Conservation (phyloP, 345 rosid species). For the Citrus mangshanensis region DNA sequence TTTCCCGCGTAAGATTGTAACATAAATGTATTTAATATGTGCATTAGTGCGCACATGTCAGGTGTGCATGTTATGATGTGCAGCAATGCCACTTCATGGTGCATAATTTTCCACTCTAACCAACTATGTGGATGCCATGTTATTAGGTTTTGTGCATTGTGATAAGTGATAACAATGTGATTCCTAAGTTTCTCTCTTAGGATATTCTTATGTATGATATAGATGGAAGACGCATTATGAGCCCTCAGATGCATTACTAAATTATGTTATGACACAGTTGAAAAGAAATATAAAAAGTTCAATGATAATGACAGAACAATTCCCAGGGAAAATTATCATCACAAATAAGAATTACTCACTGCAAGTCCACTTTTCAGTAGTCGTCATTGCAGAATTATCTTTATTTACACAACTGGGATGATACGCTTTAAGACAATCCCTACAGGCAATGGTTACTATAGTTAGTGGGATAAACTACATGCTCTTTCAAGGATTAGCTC, state of each 20-base stretch:
- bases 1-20: neutral
- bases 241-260: neutral
- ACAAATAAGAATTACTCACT: conserved; percentile 26
- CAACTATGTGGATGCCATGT: neutral
- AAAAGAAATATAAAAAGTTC: neutral
- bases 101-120: neutral
- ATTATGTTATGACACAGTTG: neutral
- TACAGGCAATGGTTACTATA: conserved; percentile 12
- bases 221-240: neutral
- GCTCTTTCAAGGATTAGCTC: neutral
- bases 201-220: too few relatives aligned
- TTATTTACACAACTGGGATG: conserved; percentile 38
- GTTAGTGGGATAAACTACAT: neutral
- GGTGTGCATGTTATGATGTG: neutral
- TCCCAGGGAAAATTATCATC: neutral
- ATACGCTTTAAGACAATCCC: conserved; percentile 48
- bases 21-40: neutral
- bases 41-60: neutral
- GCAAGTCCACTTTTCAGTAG: conserved; percentile 32
- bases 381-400: conserved; percentile 32
- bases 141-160: neutral
- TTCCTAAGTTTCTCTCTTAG: neutral
- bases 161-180: neutral
- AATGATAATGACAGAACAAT: neutral
- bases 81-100: neutral